A percentile compares a stretch with the other conserved stretches of the same genome.
Conservation (phyloP, 176 grass and related monocot genomes). For the Coix lacrymajobi region DNA sequence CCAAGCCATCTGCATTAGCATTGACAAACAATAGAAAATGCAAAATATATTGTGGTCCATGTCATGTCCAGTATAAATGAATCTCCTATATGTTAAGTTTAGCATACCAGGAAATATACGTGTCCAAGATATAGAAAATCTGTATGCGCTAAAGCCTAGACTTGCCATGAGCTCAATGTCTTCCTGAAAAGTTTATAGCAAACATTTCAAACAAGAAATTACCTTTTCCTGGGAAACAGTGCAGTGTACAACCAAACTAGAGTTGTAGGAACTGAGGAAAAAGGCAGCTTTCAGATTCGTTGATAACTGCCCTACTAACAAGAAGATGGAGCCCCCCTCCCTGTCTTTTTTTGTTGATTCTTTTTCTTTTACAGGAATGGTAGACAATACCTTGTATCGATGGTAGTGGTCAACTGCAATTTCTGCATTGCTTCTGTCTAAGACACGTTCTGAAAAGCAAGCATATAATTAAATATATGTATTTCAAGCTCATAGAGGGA, state of each 20-base stretch:
- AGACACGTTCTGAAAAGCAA: slow-evolving; percentile 62
- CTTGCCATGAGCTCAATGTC: slow-evolving; percentile 92
- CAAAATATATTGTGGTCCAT: background rate
- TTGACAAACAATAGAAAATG: background rate
- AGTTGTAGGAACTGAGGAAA: background rate
- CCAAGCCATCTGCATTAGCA: slow-evolving; percentile 65
- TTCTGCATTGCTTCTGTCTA: slow-evolving; percentile 66
- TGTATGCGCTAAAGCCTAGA: slow-evolving; percentile 82
- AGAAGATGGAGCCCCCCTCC: background rate
- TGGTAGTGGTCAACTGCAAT: slow-evolving; percentile 97
- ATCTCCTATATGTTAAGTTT: slow-evolving; percentile 4
- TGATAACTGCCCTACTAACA: background rate
- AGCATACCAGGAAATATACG: slow-evolving; percentile 93
- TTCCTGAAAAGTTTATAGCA: slow-evolving; percentile 50
- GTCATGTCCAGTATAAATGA: background rate
- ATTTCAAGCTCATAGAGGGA: background rate
- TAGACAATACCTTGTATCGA: slow-evolving; percentile 65
- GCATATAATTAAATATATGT: slow-evolving; percentile 14
- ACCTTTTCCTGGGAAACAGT: background rate
- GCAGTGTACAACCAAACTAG: background rate
- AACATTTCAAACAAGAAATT: slow-evolving; percentile 28
- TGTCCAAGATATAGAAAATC: slow-evolving; percentile 96
- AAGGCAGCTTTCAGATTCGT: background rate
- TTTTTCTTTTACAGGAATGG: background rate
- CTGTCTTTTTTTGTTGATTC: background rate